Evolutionary conservation across 208 protist genomes (phyloP).

Genomic region (Trypanosoma caninum): DNA sequence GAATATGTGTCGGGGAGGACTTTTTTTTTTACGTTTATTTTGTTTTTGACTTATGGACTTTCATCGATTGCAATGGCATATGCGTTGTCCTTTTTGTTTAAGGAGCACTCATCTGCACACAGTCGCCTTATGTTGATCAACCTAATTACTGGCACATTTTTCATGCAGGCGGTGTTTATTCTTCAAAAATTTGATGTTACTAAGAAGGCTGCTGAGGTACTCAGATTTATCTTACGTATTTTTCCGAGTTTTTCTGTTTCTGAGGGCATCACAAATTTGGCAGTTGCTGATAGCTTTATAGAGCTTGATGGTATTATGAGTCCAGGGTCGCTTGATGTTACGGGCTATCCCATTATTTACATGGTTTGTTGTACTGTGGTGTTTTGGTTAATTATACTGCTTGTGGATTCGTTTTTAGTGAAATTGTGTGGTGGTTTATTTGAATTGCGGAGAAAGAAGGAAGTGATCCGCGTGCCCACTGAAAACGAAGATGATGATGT

Average conservation of each 20-base stretch:
- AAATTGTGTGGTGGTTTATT: neutral
- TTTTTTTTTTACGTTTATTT: conserved; percentile 40
- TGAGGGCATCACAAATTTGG: conserved; percentile 72
- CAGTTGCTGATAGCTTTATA: conserved; percentile 26
- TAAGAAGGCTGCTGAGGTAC: conserved; percentile 27
- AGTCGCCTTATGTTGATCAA: conserved; percentile 61
- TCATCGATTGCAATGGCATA: conserved; percentile 62
- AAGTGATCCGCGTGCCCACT: conserved; percentile 11
- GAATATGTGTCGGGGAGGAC: conserved; percentile 53
- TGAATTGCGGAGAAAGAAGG: conserved; percentile 11
- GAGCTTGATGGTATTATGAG: no score
- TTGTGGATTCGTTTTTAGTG: no score
- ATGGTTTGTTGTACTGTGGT: conserved; percentile 55
- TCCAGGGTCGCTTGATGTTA: conserved; percentile 39
- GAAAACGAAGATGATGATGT: conserved; percentile 35
- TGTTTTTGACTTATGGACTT: conserved; percentile 63
- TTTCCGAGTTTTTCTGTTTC: conserved; percentile 73
- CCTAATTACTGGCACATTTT: conserved; percentile 78
- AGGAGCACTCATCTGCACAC: conserved; percentile 61
- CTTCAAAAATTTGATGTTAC: conserved; percentile 41
- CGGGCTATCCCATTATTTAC: conserved; percentile 57
- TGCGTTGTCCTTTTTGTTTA: conserved; percentile 59
- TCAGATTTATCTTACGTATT: conserved; percentile 61
- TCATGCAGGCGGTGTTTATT: conserved; percentile 53
- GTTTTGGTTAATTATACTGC: conserved; percentile 55